Conservation (phyloP, 2,329 filamentous ascomycete genomes). For the Emericellopsis cladophorae region DNA sequence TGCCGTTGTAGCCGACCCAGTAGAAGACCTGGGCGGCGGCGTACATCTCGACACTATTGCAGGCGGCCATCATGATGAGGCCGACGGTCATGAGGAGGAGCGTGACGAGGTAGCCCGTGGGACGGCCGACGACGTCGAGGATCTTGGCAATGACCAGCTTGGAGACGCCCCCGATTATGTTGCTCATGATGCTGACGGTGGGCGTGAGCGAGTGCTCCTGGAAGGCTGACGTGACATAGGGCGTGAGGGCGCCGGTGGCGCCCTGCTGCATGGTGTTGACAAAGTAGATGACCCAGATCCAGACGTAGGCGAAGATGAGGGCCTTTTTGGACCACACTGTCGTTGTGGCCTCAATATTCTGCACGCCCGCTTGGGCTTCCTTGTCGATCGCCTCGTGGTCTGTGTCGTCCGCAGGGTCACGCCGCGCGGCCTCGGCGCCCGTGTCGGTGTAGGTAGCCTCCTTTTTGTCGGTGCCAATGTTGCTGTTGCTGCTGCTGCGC, state of each 20-base stretch:
- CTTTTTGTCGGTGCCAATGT: too few relatives aligned
- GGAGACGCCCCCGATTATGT: conserved; percentile 40
- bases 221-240: conserved; percentile 36
- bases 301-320: conserved; percentile 1
- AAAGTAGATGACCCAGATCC: conserved; percentile 10
- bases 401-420: background rate
- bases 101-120: conserved; percentile 44
- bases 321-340: conserved; percentile 8
- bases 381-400: background rate
- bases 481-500: too few relatives aligned
- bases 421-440: too few relatives aligned
- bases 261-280: conserved; percentile 9
- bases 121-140: conserved; percentile 52
- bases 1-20: conserved; percentile 32
- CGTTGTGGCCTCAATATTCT: conserved; percentile 7
- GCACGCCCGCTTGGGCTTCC: conserved; percentile 9
- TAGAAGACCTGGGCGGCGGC: conserved; percentile 56
- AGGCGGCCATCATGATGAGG: conserved; percentile 55
- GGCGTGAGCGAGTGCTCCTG: conserved; percentile 36
- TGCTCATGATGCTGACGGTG: conserved; percentile 38
- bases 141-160: conserved; percentile 54
- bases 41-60: conserved; percentile 45
- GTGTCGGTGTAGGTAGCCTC: too few relatives aligned
- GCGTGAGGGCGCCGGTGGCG: conserved; percentile 20
- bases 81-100: conserved; percentile 33